Evolutionary conservation across 257 asterid species (phyloP).

Genomic region (Solanum ossicruentum): DNA sequence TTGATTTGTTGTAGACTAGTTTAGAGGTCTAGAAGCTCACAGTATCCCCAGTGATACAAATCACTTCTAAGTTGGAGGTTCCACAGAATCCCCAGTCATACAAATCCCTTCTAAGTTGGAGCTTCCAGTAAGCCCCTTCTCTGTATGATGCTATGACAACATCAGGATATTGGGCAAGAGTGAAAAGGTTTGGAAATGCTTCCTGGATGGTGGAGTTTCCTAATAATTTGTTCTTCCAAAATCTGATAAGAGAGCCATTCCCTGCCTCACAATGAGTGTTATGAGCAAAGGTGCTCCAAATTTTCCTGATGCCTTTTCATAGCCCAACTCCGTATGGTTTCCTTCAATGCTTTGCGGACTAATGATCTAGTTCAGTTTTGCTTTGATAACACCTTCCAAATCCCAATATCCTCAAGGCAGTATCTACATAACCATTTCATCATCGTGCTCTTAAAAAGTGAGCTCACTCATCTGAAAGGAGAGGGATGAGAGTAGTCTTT

Average conservation of each 20-base stretch:
- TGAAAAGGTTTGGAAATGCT: background rate
- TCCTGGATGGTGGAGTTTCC: background rate
- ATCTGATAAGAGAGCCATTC: background rate
- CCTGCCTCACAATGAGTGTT: background rate
- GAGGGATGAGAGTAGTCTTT: no score
- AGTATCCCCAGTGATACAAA: background rate
- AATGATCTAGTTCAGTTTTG: background rate
- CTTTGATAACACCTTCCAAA: background rate
- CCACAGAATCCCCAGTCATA: background rate
- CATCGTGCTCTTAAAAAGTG: background rate
- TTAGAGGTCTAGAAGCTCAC: background rate
- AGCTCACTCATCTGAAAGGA: no score
- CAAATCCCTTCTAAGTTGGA: background rate
- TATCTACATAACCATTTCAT: background rate
- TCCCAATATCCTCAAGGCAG: background rate
- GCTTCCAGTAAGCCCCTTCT: background rate
- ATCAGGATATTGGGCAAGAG: background rate
- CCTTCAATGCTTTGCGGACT: background rate
- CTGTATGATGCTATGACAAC: background rate
- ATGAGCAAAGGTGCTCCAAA: background rate
- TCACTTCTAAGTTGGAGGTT: background rate
- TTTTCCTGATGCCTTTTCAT: background rate
- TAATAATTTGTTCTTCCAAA: background rate
- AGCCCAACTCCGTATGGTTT: background rate
- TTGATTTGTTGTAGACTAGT: background rate